Conservation (phyloP, 768 basidiomycete species). For the Leucocoprinus birnbaumii region DNA sequence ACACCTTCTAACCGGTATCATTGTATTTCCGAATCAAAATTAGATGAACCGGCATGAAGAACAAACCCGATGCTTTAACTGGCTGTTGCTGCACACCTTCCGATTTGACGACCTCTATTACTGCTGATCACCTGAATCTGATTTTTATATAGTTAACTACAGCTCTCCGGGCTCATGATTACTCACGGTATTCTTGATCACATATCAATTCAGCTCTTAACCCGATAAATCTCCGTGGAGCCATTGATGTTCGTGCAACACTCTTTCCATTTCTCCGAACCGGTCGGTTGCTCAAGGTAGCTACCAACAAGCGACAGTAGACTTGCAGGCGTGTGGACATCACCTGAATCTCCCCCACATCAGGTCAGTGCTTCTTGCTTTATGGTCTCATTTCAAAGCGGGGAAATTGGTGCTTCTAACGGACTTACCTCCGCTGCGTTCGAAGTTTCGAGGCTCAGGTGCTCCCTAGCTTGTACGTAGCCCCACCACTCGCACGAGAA, state of each 20-base stretch:
- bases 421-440: not conserved
- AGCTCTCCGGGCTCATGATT: too few species aligned
- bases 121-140: too few species aligned
- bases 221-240: not conserved
- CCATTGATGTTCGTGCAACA: not conserved
- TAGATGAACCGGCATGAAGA: too few species aligned
- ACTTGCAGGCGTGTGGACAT: not conserved
- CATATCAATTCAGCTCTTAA: too few species aligned
- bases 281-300: not conserved
- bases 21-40: too few species aligned
- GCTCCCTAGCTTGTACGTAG: not conserved
- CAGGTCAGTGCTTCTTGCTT: not conserved
- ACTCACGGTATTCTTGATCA: too few species aligned
- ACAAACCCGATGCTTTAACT: too few species aligned
- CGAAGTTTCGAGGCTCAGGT: not conserved
- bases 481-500: not conserved
- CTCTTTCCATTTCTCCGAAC: conserved; percentile 4
- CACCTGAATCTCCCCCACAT: not conserved
- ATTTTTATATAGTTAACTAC: too few species aligned
- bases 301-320: not conserved
- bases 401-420: conserved; percentile 1
- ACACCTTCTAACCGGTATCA: too few species aligned
- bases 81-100: too few species aligned
- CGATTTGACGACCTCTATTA: too few species aligned
- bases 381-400: not conserved